A percentile compares a stretch with the other conserved stretches of the same genome.
Conservation (phyloP, 2,329 filamentous ascomycete genomes). For the Alternaria sp. region DNA sequence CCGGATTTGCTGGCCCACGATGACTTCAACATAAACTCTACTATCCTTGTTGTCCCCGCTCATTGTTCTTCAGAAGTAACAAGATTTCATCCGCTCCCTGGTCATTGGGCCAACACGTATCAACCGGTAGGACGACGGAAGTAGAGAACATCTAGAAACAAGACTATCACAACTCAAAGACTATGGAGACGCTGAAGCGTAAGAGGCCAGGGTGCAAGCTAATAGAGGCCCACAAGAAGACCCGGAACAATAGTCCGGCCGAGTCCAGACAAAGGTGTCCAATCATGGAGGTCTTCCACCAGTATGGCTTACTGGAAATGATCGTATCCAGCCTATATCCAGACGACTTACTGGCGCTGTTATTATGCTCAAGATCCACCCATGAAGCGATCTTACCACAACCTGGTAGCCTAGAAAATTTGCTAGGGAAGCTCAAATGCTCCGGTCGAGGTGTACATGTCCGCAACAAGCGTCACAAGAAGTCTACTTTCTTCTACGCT, state of each 20-base stretch:
- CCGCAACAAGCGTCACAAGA: slow-evolving; percentile 31
- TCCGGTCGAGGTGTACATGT: slow-evolving; percentile 38
- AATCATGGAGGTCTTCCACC: slow-evolving; percentile 30
- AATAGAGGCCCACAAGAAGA: slow-evolving; percentile 19
- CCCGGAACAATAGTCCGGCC: background rate
- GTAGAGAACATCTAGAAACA: background rate
- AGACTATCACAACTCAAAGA: background rate
- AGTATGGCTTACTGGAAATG: slow-evolving; percentile 42
- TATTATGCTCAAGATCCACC: slow-evolving; percentile 37
- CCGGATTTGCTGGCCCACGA: slow-evolving; percentile 5
- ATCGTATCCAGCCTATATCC: slow-evolving; percentile 37
- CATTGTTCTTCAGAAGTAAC: slow-evolving; percentile 13
- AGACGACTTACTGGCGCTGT: slow-evolving; percentile 41
- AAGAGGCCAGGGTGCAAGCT: slow-evolving; percentile 25
- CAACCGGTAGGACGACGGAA: background rate
- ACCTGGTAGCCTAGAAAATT: slow-evolving; percentile 34
- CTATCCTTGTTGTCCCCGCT: slow-evolving; percentile 11
- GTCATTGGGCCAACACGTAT: background rate
- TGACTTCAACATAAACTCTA: background rate
- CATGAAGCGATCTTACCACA: slow-evolving; percentile 36
- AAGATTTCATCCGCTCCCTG: slow-evolving; percentile 3
- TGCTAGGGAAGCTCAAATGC: slow-evolving; percentile 40
- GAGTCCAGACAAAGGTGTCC: slow-evolving; percentile 17
- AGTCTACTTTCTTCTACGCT: slow-evolving; percentile 34
- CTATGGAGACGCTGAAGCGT: slow-evolving; percentile 29